Evolutionary conservation across 148 eudicot species (phyloP).

Genomic region (Vaccinium darrowii): DNA sequence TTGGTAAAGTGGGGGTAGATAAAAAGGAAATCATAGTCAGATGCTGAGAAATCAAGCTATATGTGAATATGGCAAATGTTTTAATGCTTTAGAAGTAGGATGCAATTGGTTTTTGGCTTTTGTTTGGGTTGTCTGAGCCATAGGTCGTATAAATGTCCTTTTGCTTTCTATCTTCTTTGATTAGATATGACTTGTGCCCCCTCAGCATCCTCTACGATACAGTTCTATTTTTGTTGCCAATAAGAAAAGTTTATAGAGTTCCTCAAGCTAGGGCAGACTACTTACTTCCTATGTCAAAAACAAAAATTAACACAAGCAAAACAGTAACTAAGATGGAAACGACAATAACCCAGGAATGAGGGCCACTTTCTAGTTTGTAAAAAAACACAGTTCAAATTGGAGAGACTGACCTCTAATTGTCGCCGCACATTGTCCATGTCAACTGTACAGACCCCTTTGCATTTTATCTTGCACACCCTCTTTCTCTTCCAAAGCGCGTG

Average conservation of each 20-base stretch:
- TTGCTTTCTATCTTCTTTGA: neutral
- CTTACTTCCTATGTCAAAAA: neutral
- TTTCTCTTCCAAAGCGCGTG: conserved; percentile 96
- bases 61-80: neutral
- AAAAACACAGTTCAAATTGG: conserved; percentile 1
- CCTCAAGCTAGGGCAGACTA: neutral
- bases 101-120: neutral
- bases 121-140: neutral
- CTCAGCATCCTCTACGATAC: neutral
- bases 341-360: neutral
- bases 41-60: neutral
- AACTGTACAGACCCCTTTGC: conserved; percentile 96
- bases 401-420: conserved; percentile 81
- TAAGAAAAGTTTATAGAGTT: neutral
- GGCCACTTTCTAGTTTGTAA: neutral
- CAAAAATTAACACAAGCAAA: neutral
- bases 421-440: conserved; percentile 89
- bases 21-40: neutral
- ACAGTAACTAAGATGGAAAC: neutral
- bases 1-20: neutral
- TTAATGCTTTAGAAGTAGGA: neutral
- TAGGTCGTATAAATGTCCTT: neutral
- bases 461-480: conserved; percentile 94
- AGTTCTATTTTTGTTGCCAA: neutral
- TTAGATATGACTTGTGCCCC: neutral